phyloP scores from a whole-genome alignment of 768 basidiomycete species.

The Pisolithus sp. region DNA sequence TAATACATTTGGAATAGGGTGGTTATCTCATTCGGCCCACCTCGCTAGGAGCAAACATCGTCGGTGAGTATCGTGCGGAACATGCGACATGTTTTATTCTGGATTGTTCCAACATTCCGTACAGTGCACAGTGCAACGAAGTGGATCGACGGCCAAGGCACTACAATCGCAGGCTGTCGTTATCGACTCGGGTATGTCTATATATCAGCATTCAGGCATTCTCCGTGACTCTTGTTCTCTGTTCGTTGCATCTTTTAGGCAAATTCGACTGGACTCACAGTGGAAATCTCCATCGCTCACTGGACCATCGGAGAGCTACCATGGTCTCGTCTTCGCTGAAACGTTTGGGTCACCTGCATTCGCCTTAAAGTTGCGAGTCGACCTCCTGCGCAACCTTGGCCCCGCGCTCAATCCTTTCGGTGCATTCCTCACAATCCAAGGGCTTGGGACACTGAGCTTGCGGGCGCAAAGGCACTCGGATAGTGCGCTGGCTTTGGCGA shows the following conservation, averaged over 20 bases:
- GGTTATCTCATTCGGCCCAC: conserved; percentile 52
- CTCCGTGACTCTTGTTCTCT: not conserved
- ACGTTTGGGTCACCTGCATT: conserved; percentile 51
- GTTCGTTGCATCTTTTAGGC: conserved; percentile 25
- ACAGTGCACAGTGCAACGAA: conserved; percentile 55
- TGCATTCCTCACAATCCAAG: conserved; percentile 53
- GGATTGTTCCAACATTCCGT: not conserved
- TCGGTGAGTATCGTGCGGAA: conserved; percentile 26
- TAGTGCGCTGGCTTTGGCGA: conserved; percentile 50
- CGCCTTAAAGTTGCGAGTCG: conserved; percentile 45
- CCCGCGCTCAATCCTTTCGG: conserved; percentile 48
- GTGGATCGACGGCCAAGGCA: conserved; percentile 65
- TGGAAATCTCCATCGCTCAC: conserved; percentile 53
- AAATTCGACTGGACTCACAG: conserved; percentile 52
- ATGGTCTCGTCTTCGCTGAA: conserved; percentile 45
- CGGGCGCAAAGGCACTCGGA: conserved; percentile 51
- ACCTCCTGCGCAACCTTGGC: conserved; percentile 49
- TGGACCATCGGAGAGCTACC: conserved; percentile 50
- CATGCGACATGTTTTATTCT: not conserved
- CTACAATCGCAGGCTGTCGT: conserved; percentile 60
- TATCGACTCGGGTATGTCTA: conserved; percentile 45
- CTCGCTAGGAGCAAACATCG: conserved; percentile 51
- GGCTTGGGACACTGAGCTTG: conserved; percentile 57
- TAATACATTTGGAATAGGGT: conserved; percentile 56
- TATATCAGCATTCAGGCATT: not conserved